Percentiles rank a stretch among this genome's conserved stretches.
Conservation (phyloP, 345 rosid genomes). For the Citrus maxima region DNA sequence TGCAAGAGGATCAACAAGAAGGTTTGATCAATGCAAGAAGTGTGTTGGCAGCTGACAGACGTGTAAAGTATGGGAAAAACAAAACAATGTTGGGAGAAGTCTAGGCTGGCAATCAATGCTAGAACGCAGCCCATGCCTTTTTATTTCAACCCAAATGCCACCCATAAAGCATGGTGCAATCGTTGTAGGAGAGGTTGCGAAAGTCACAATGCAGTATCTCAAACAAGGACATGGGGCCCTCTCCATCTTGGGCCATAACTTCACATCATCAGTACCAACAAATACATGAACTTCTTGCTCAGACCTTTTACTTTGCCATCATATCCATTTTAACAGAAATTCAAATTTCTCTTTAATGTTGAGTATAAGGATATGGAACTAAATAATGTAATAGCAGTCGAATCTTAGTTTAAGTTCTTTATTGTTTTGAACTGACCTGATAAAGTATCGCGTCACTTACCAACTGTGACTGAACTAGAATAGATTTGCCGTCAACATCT, state of each 20-base stretch:
- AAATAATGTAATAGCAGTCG: neutral
- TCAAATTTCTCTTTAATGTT: too few relatives aligned
- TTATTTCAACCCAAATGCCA: slow-evolving; percentile 48
- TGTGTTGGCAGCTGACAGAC: slow-evolving; percentile 25
- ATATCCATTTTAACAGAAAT: slow-evolving; percentile 32
- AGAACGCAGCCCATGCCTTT: slow-evolving; percentile 84
- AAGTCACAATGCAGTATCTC: slow-evolving; percentile 52
- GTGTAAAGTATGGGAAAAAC: slow-evolving; percentile 15
- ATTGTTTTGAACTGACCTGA: neutral
- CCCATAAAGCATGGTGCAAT: slow-evolving; percentile 6
- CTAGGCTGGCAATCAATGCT: slow-evolving; percentile 59
- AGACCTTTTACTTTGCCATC: slow-evolving; percentile 81
- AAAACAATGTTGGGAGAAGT: slow-evolving; percentile 57
- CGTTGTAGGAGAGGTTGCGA: slow-evolving; percentile 81
- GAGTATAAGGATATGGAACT: neutral
- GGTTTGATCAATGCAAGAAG: slow-evolving; percentile 58
- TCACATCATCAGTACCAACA: slow-evolving; percentile 26
- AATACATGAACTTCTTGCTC: slow-evolving; percentile 43
- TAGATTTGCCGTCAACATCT: neutral
- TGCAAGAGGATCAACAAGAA: slow-evolving; percentile 42
- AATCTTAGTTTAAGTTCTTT: neutral
- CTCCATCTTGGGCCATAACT: slow-evolving; percentile 35
- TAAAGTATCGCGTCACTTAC: neutral
- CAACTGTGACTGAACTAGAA: neutral
- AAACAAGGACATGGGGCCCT: slow-evolving; percentile 76